phyloP scores from a whole-genome alignment of 352 stramenopile genomes.

The Phytophthora crassamura region DNA sequence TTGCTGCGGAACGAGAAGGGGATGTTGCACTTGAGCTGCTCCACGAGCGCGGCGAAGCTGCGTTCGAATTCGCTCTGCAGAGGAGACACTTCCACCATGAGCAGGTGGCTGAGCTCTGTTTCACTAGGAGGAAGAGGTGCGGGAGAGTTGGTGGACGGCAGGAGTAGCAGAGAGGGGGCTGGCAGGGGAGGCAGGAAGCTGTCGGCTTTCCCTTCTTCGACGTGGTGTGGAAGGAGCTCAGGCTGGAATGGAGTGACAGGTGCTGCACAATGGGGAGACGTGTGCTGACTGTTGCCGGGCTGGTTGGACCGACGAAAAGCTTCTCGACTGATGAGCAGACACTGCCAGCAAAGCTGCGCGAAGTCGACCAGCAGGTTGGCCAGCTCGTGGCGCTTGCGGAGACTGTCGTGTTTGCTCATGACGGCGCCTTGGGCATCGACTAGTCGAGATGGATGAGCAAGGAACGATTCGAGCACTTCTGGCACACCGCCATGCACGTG shows the following conservation, averaged over 20 bases:
- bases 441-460: slow-evolving; percentile 33
- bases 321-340: slow-evolving; percentile 66
- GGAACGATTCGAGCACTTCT: slow-evolving; percentile 77
- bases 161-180: neutral
- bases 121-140: neutral
- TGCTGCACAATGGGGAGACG: neutral
- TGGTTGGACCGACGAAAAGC: slow-evolving; percentile 49
- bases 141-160: neutral
- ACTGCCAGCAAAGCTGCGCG: slow-evolving; percentile 58
- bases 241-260: slow-evolving; percentile 8
- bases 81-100: slow-evolving; percentile 43
- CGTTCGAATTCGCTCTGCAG: slow-evolving; percentile 78
- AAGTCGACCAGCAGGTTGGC: slow-evolving; percentile 69
- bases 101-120: neutral
- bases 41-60: slow-evolving; percentile 63
- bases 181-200: slow-evolving; percentile 25
- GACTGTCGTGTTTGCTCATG: slow-evolving; percentile 44
- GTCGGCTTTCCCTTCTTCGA: slow-evolving; percentile 4
- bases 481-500: slow-evolving; percentile 80
- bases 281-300: slow-evolving; percentile 7
- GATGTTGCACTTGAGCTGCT: slow-evolving; percentile 47
- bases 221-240: slow-evolving; percentile 16
- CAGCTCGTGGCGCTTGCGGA: slow-evolving; percentile 51
- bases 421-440: slow-evolving; percentile 39
- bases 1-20: slow-evolving; percentile 36